Evolutionary conservation across 345 rosid genomes (phyloP), one percentile per base, ranked within the genome.

Genomic region (Leavenworthia alabamica): DNA sequence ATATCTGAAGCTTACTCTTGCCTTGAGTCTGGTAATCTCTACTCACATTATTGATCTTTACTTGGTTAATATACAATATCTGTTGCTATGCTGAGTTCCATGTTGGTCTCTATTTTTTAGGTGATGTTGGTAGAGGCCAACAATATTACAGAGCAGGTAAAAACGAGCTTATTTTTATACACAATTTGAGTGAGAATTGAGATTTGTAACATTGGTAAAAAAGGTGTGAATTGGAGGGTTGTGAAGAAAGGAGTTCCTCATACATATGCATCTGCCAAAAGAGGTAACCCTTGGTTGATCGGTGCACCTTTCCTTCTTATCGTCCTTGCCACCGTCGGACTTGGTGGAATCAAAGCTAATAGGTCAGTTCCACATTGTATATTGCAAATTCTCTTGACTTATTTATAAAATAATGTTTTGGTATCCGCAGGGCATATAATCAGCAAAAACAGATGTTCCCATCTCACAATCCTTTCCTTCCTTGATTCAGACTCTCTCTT

Each of bases 391-490:
- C 28, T 8, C 66, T n/a, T n/a, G n/a, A n/a, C n/a, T n/a, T n/a
- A n/a, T n/a, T n/a, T n/a, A n/a, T n/a, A n/a, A n/a, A n/a, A n/a
- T n/a, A n/a, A n/a, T n/a, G n/a, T n/a, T 23, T 68, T 68, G 67
- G 56, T 71, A 33, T 60, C 43, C 42, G 42, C 85, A 84, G 95
- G 88, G 90, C 92, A 16, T 88, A 86, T 74, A 83, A 67, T 73
- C 75, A 65, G 84, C 89, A 88, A 66, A 84, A 80, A 66, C 83
- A 81, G 54, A 70, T 76, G 3, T 69, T 55, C 52, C 86, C 96
- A 23, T 87, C 95, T 29, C 89, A 79, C 82, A 84, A 88, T 68
- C 96, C 98, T 5, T 91, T 91, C 72, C 96, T 91, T 35, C 95
- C 95, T 42, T 84, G 77, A 84, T 52, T 37, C 11, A 7, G 8